Conservation (phyloP, 2,329 filamentous ascomycete species). For the Aureobasidium namibiae region DNA sequence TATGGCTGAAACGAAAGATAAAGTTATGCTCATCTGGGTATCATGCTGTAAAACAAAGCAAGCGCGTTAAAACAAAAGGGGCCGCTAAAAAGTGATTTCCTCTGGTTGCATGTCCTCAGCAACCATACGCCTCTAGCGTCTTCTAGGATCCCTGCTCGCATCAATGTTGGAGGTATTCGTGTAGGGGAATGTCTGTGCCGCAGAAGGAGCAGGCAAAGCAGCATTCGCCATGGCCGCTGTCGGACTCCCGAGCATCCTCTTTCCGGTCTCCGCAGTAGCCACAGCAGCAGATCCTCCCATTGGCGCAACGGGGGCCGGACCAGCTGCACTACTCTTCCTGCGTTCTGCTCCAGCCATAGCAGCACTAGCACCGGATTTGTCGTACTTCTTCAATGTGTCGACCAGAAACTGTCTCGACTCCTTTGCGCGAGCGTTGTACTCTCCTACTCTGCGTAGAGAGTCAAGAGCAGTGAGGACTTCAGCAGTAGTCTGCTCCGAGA, state of each 20-base stretch:
- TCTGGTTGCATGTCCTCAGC: neutral
- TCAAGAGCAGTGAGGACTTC: neutral
- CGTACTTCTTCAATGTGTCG: constrained; percentile 4
- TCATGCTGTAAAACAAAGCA: constrained; percentile 2
- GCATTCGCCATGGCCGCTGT: neutral
- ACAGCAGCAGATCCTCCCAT: neutral
- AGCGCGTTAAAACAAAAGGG: neutral
- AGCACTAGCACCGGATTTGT: neutral
- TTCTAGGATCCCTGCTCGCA: constrained; percentile 15
- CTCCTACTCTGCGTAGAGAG: neutral
- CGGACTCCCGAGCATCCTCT: neutral
- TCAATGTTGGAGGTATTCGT: neutral
- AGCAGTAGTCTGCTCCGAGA: neutral
- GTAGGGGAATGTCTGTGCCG: neutral
- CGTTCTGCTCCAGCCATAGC: neutral
- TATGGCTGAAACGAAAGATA: neutral
- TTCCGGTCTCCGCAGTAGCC: neutral
- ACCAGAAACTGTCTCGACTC: neutral
- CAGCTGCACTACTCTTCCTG: neutral
- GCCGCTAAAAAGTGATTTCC: neutral
- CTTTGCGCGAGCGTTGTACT: neutral
- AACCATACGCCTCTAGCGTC: neutral
- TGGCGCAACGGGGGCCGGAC: neutral
- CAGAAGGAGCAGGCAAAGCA: neutral
- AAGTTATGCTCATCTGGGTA: constrained; percentile 1